A percentile compares a stretch with the other conserved stretches of the same genome.
Evolutionary conservation across 1,139 yeast species (phyloP).

Genomic region (Kodamaea ohmeri): DNA sequence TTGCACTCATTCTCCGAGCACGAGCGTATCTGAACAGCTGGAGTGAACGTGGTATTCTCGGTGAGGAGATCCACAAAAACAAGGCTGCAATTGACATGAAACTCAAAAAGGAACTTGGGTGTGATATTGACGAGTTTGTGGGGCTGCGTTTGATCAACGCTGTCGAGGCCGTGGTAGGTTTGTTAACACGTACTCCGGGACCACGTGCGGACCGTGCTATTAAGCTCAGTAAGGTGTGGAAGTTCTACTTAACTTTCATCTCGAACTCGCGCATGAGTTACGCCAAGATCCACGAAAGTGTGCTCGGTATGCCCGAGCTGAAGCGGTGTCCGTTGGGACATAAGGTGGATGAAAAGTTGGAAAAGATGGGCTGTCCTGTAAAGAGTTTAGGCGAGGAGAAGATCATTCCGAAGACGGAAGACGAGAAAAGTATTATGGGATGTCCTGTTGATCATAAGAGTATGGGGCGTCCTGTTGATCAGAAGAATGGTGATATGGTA

Average conservation of each 20-base stretch:
- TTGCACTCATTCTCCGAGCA: slow-evolving; percentile 36
- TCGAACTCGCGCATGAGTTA: slow-evolving; percentile 33
- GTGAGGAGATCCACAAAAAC: slow-evolving; percentile 11
- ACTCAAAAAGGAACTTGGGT: slow-evolving; percentile 11
- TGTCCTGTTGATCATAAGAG: neutral
- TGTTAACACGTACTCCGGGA: slow-evolving; percentile 16
- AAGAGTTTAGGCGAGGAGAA: too few relatives aligned
- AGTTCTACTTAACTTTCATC: slow-evolving; percentile 38
- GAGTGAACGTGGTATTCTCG: slow-evolving; percentile 11
- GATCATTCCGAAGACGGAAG: too few relatives aligned
- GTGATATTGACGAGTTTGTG: slow-evolving; percentile 16
- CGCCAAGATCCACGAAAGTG: slow-evolving; percentile 35
- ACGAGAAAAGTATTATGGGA: neutral
- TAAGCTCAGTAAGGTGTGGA: slow-evolving; percentile 40
- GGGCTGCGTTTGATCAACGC: slow-evolving; percentile 20
- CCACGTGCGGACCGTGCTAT: slow-evolving; percentile 22
- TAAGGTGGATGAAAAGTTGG: neutral
- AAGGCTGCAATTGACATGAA: slow-evolving; percentile 10
- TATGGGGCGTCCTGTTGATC: neutral
- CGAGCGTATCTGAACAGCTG: slow-evolving; percentile 14
- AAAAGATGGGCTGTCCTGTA: neutral
- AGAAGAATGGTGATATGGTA: neutral
- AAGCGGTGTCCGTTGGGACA: slow-evolving; percentile 25
- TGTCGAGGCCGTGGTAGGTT: slow-evolving; percentile 22
- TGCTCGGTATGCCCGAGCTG: slow-evolving; percentile 26